phyloP scores from a whole-genome alignment of 208 protist species.

The Trypanosoma congolense region DNA sequence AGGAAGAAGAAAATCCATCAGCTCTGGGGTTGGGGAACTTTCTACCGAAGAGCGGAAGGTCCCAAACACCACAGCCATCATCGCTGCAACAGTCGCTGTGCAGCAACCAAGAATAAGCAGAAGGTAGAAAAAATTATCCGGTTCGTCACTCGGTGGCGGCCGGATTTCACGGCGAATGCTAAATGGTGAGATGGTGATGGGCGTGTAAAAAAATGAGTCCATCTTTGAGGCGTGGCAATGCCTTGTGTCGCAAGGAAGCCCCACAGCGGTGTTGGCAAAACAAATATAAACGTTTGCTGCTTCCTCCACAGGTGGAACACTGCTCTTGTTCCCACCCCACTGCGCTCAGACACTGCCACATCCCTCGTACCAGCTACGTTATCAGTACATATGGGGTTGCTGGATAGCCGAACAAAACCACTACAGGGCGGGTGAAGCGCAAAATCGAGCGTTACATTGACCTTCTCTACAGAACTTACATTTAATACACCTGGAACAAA shows the following conservation, averaged over 20 bases:
- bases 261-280: constrained; percentile 10
- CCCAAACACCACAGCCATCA: no score
- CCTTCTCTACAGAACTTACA: not conserved
- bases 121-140: not conserved
- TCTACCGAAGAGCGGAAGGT: not conserved
- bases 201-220: constrained; percentile 8
- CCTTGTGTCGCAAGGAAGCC: not conserved
- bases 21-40: not conserved
- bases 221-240: not conserved
- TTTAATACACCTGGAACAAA: not conserved
- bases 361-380: constrained; percentile 9
- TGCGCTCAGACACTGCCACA: not conserved
- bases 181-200: constrained; percentile 18
- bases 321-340: not conserved
- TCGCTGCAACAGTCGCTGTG: no score
- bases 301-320: constrained; percentile 3
- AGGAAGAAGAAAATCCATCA: not conserved
- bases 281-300: constrained; percentile 14
- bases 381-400: constrained; percentile 8
- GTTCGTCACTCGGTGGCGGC: not conserved
- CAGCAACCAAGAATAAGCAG: not conserved
- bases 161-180: not conserved
- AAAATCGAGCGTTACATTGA: not conserved
- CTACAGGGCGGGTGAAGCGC: constrained; percentile 2
- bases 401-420: constrained; percentile 11